Evolutionary conservation across 2,329 filamentous ascomycete species (phyloP).

Genomic region (Pleochaeta shiraiana): DNA sequence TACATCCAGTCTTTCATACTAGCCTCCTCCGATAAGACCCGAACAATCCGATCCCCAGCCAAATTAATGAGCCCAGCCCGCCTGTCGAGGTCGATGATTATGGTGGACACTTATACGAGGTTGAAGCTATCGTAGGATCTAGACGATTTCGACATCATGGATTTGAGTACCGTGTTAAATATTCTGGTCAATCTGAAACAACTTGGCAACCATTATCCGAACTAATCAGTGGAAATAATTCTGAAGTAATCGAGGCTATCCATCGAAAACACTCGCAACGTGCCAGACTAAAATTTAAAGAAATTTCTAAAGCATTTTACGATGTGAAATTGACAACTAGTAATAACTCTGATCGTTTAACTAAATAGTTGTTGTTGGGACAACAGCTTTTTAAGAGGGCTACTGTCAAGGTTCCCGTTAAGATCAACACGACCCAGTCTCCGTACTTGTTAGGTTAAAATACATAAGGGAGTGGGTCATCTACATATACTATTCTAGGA

Average conservation of each 20-base stretch:
- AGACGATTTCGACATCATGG: not conserved
- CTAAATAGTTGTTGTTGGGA: not conserved
- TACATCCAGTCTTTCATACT: slow-evolving; percentile 5
- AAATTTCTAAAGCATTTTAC: not conserved
- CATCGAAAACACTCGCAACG: not conserved
- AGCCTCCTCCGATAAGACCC: slow-evolving; percentile 4
- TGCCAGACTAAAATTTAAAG: not conserved
- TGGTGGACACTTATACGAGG: not conserved
- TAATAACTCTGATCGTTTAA: too few relatives aligned
- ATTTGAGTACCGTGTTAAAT: slow-evolving; percentile 4
- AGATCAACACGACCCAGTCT: too few relatives aligned
- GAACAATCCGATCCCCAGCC: not conserved
- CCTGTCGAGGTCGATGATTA: not conserved
- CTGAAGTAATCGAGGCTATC: not conserved
- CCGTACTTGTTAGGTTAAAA: too few relatives aligned
- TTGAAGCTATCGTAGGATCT: not conserved
- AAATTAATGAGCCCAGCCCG: not conserved
- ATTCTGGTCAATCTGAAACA: not conserved
- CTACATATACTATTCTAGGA: too few relatives aligned
- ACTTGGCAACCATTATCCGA: slow-evolving; percentile 1
- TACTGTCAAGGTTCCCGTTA: not conserved
- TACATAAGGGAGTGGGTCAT: too few relatives aligned
- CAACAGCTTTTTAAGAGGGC: not conserved
- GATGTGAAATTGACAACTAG: not conserved
- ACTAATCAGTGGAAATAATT: not conserved